phyloP scores from a whole-genome alignment of 495 filamentous ascomycete species.

The Daldinia vernicosa region DNA sequence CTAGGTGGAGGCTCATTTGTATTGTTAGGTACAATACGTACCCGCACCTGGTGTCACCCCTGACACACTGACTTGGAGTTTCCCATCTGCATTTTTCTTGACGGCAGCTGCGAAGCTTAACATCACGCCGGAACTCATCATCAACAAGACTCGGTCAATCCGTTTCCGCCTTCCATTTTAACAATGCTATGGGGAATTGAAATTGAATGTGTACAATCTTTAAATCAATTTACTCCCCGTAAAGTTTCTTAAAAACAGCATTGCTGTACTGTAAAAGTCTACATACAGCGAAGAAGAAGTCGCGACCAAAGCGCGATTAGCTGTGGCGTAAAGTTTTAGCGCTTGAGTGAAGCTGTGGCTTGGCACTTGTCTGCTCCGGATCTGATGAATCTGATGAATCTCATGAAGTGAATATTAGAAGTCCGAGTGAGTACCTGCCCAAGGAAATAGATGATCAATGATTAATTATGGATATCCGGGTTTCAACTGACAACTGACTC shows the following conservation, averaged over 20 bases:
- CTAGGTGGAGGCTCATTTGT: conserved; percentile 2
- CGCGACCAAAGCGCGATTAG: not conserved
- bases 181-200: conserved; percentile 1
- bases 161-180: not conserved
- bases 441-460: not conserved
- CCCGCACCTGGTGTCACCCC: not conserved
- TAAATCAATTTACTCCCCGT: not conserved
- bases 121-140: not conserved
- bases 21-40: too few species aligned
- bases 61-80: not conserved
- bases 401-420: conserved; percentile 7
- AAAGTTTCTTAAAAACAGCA: not conserved
- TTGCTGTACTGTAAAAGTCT: not conserved
- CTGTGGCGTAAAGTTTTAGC: conserved; percentile 1
- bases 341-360: conserved; percentile 1
- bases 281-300: too few species aligned
- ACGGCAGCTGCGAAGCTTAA: not conserved
- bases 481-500: not conserved
- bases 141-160: not conserved
- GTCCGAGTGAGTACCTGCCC: conserved; percentile 1
- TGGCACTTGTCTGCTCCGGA: not conserved
- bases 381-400: conserved; percentile 5
- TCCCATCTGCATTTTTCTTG: conserved; percentile 5
- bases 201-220: not conserved
- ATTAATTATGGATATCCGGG: not conserved